Evolutionary conservation across 768 basidiomycete genomes (phyloP).

Genomic region (Rhizopogon sp.): DNA sequence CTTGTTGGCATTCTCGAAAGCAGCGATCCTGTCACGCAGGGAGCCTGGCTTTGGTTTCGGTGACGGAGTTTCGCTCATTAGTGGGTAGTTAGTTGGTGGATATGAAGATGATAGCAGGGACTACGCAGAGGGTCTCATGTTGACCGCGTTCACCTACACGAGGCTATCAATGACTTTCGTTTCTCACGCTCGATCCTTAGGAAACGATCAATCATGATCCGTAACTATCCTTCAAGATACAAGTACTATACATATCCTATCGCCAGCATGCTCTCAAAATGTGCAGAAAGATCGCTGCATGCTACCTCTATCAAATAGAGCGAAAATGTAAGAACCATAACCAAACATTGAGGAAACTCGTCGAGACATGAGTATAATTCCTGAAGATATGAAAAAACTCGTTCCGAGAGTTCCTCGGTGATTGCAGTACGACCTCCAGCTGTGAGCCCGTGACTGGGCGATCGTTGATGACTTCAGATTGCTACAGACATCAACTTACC

Average conservation of each 20-base stretch:
- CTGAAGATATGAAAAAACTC: no score
- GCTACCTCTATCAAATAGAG: neutral
- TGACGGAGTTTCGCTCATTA: slow-evolving; percentile 57
- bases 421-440: no score
- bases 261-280: no score
- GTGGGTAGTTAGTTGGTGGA: neutral
- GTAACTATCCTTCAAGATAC: no score
- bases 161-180: neutral
- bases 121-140: neutral
- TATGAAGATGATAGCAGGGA: slow-evolving; percentile 6
- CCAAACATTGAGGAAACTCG: no score
- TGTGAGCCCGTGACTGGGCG: no score
- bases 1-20: slow-evolving; percentile 68
- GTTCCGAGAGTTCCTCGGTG: no score
- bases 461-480: no score
- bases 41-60: slow-evolving; percentile 71
- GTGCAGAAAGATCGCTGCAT: neutral
- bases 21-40: slow-evolving; percentile 83
- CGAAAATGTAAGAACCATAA: neutral
- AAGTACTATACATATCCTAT: no score
- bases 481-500: no score
- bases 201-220: neutral
- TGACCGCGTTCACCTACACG: neutral
- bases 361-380: no score
- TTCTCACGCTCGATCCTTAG: neutral